Conservation (phyloP, 2,329 filamentous ascomycete genomes). For the Xylaria sp. region DNA sequence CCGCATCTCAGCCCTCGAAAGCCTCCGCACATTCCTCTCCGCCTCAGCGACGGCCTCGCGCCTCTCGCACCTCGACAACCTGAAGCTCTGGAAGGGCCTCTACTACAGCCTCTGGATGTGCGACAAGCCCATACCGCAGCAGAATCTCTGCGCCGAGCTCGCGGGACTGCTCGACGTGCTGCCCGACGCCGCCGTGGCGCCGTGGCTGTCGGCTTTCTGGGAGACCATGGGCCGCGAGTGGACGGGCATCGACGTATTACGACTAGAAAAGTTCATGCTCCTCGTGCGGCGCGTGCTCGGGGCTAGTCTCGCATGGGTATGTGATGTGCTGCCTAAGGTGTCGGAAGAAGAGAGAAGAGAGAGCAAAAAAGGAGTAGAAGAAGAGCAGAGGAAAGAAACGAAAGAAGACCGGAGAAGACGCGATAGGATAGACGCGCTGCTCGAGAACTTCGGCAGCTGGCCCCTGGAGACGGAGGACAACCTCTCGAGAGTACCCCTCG, state of each 20-base stretch:
- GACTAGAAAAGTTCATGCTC: slow-evolving; percentile 93
- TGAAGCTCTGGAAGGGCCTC: slow-evolving; percentile 94
- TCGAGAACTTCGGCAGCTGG: slow-evolving; percentile 59
- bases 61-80: slow-evolving; percentile 75
- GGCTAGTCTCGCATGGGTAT: slow-evolving; percentile 70
- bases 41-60: slow-evolving; percentile 61
- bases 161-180: slow-evolving; percentile 74
- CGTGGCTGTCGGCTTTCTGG: slow-evolving; percentile 75
- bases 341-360: no score
- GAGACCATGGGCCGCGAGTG: slow-evolving; percentile 76
- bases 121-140: slow-evolving; percentile 88
- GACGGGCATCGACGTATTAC: slow-evolving; percentile 76
- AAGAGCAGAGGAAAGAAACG: slow-evolving; percentile 33
- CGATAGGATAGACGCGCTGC: slow-evolving; percentile 46
- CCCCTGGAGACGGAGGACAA: slow-evolving; percentile 57
- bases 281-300: slow-evolving; percentile 82
- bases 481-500: slow-evolving; percentile 75
- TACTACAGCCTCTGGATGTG: slow-evolving; percentile 96
- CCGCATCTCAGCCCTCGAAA: slow-evolving; percentile 80
- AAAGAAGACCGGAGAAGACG: slow-evolving; percentile 36
- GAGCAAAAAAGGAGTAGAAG: slow-evolving; percentile 49
- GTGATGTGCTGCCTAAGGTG: slow-evolving; percentile 28
- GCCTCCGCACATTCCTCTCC: slow-evolving; percentile 81
- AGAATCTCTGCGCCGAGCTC: slow-evolving; percentile 82
- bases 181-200: slow-evolving; percentile 55